phyloP scores from a whole-genome alignment of 2,329 filamentous ascomycete genomes.

The Trichoderma hamatum region DNA sequence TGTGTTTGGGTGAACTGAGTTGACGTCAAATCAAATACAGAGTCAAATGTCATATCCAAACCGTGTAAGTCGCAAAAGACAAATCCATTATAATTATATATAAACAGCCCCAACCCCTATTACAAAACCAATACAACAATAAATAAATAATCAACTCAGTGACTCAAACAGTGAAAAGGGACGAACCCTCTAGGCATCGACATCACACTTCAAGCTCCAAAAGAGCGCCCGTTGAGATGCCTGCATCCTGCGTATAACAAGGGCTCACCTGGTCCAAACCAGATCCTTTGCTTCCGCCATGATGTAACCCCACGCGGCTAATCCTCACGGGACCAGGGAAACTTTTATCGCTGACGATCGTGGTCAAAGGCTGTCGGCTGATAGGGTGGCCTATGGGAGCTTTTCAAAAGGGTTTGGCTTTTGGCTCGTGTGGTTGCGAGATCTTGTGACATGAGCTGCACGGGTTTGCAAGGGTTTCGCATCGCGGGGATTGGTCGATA shows the following conservation, averaged over 20 bases:
- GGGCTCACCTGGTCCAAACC: conserved; percentile 12
- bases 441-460: conserved; percentile 19
- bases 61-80: background rate
- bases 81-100: background rate
- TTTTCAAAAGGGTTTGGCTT: background rate
- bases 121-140: background rate
- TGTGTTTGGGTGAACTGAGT: background rate
- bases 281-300: background rate
- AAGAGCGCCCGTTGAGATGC: background rate
- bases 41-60: background rate
- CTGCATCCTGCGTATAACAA: background rate
- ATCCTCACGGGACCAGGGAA: background rate
- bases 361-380: conserved; percentile 6
- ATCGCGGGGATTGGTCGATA: background rate
- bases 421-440: conserved; percentile 1
- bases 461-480: conserved; percentile 5
- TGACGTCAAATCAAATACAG: background rate
- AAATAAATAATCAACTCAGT: background rate
- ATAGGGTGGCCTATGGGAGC: background rate
- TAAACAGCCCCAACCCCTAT: background rate
- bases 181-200: conserved; percentile 1
- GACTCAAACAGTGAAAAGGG: background rate
- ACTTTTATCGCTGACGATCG: background rate
- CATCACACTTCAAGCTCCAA: background rate
- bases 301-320: background rate